These are phyloP conservation scores for Diaporthe citri DNA, from an alignment of 2,329 filamentous ascomycete genomes.

Conservation along the genomic window DNA sequence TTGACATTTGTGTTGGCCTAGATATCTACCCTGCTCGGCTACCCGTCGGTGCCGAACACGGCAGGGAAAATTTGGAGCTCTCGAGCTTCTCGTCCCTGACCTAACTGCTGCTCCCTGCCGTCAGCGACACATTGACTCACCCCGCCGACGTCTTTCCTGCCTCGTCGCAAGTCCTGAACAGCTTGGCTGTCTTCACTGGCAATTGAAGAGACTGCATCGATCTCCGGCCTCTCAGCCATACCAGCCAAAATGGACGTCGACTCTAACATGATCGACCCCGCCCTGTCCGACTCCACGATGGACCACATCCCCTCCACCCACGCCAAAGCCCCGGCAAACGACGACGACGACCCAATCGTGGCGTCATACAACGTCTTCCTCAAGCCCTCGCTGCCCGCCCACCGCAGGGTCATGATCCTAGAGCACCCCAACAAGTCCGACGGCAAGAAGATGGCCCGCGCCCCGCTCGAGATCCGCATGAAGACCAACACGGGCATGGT, in stretches of 20 bases:
- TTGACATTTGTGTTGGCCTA: neutral
- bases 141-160: neutral
- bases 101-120: neutral
- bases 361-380: constrained; percentile 88
- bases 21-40: neutral
- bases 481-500: constrained; percentile 87
- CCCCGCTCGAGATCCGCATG: constrained; percentile 81
- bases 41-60: constrained; percentile 29
- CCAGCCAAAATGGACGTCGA: constrained; percentile 34
- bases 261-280: constrained; percentile 35
- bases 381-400: constrained; percentile 75
- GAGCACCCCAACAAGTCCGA: constrained; percentile 87
- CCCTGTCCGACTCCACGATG: constrained; percentile 33
- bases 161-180: neutral
- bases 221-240: neutral
- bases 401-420: constrained; percentile 81
- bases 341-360: constrained; percentile 74
- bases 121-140: constrained; percentile 2
- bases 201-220: no score
- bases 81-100: constrained; percentile 11
- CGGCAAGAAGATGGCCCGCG: constrained; percentile 61
- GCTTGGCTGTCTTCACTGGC: neutral
- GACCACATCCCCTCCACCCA: neutral
- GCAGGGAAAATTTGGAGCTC: constrained; percentile 29
- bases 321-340: neutral